Base-by-base conservation (phyloP, 805 yeast genomes). In the Ogataea methylovora region DNA sequence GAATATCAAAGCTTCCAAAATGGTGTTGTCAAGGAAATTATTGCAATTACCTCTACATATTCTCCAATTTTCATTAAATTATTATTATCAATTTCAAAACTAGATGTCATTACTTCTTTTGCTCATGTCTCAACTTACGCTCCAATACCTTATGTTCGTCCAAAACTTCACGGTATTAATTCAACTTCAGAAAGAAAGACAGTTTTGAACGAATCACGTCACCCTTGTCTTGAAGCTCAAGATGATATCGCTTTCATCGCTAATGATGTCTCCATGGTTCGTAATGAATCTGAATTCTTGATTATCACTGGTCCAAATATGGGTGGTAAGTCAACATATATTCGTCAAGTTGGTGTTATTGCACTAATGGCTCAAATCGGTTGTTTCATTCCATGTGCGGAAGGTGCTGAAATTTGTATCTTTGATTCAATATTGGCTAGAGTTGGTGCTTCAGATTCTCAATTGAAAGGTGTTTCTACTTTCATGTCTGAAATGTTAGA, bases 401-500 rank as follows among this genome's bases (percentile, higher is more conserved):
- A 65, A 26, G 77, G 68, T 23, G 88, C 96, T 0, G 88, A 85
- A 48, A 55, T 92, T 18, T 77, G 86, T 10, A 66, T 92, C 2
- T 86, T 90, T 41, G 98, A 92, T 59, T 86, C 95, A 2, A 81
- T 92, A 5, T 69, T 92, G 39, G 94, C 97, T 11, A 76, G 98
- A 52, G 96, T 92, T n/a, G 98, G 98, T 9, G 97, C 98, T 3
- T 94, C 97, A 10, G 98, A 92, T 56, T 90, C 97, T 0, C 98
- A 92, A 59, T 67, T 92, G 51, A 88, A 90, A 58, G 98, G 98
- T 18, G 85, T 92, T 20, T 88, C 97, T 1, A 92, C 98, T 0
- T 92, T 92, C 49, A 84, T 84, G 84, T 84, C 94, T 19, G 99
- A 92, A 57, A 87, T 92, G 97, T 66, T 86, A 34, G 98, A 92